phyloP scores from a whole-genome alignment of 257 asterid species.

The Solanum dulcamara region DNA sequence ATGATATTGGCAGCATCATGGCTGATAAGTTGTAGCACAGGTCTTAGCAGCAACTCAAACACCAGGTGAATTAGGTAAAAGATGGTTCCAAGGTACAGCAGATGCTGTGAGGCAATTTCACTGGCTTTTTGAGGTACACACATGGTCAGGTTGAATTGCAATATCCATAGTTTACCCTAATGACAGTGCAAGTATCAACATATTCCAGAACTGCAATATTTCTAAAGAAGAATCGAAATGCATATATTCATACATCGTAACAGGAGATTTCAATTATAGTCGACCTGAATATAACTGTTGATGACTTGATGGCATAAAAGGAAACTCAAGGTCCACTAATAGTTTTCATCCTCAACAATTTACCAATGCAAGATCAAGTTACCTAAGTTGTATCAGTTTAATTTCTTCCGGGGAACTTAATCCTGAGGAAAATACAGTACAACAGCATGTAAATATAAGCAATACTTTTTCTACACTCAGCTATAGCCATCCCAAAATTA shows the following conservation, averaged over 20 bases:
- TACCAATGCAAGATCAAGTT: background rate
- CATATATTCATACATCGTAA: background rate
- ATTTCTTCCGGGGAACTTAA: background rate
- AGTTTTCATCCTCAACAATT: background rate
- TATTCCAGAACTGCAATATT: background rate
- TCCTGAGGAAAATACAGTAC: background rate
- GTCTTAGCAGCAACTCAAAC: constrained; percentile 97
- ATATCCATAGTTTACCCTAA: background rate
- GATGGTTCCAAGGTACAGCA: constrained; percentile 97
- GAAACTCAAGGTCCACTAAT: background rate
- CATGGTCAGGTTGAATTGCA: no score
- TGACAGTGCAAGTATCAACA: background rate
- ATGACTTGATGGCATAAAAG: background rate
- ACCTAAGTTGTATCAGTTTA: background rate
- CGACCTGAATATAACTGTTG: background rate
- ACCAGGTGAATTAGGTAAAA: constrained; percentile 82
- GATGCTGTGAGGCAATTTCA: constrained; percentile 95
- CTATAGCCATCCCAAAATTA: background rate
- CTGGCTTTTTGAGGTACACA: constrained; percentile 93
- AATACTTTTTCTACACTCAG: background rate
- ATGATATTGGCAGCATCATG: background rate
- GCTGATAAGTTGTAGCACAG: constrained; percentile 20
- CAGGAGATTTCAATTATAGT: background rate
- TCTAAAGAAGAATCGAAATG: background rate
- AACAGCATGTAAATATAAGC: background rate